Percentiles rank a stretch among this genome's conserved stretches.
Evolutionary conservation across 2,329 filamentous ascomycete species (phyloP).

Genomic region (Fusarium denticulatum): DNA sequence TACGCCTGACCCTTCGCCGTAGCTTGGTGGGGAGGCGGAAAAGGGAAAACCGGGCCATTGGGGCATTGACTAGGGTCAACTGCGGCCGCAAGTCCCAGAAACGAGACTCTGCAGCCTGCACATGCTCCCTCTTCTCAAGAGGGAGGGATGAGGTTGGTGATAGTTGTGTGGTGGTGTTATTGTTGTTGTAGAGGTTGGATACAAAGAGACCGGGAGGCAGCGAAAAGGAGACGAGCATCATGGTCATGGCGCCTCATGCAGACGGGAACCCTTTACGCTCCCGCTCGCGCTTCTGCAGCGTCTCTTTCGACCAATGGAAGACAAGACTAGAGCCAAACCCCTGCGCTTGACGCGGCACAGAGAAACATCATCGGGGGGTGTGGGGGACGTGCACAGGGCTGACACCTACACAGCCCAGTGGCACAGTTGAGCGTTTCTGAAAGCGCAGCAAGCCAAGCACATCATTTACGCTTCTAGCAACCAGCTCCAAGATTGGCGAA

Average conservation of each 20-base stretch:
- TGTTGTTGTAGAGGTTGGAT: slow-evolving; percentile 16
- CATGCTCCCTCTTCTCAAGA: slow-evolving; percentile 35
- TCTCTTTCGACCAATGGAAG: slow-evolving; percentile 31
- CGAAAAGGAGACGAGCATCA: slow-evolving; percentile 18
- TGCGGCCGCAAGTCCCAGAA: slow-evolving; percentile 36
- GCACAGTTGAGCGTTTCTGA: slow-evolving; percentile 21
- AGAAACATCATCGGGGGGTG: not conserved
- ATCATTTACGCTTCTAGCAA: not conserved
- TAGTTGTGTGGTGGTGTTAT: slow-evolving; percentile 17
- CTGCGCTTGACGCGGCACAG: slow-evolving; percentile 2
- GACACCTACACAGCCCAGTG: slow-evolving; percentile 36
- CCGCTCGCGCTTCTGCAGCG: slow-evolving; percentile 30
- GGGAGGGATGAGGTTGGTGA: slow-evolving; percentile 6
- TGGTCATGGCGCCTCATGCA: slow-evolving; percentile 15
- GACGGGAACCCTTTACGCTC: not conserved
- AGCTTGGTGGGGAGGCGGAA: slow-evolving; percentile 66
- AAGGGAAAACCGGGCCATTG: slow-evolving; percentile 56
- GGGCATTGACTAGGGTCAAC: slow-evolving; percentile 30
- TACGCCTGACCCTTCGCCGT: slow-evolving; percentile 66
- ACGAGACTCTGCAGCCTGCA: slow-evolving; percentile 30
- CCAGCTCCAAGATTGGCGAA: slow-evolving; percentile 6
- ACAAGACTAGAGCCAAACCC: not conserved
- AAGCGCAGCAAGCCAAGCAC: slow-evolving; percentile 21
- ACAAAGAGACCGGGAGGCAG: slow-evolving; percentile 1
- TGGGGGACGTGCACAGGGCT: slow-evolving; percentile 37